These are phyloP conservation scores for Cercospora beticola DNA, from an alignment of 2,329 filamentous ascomycete species.

Conservation along the genomic window DNA sequence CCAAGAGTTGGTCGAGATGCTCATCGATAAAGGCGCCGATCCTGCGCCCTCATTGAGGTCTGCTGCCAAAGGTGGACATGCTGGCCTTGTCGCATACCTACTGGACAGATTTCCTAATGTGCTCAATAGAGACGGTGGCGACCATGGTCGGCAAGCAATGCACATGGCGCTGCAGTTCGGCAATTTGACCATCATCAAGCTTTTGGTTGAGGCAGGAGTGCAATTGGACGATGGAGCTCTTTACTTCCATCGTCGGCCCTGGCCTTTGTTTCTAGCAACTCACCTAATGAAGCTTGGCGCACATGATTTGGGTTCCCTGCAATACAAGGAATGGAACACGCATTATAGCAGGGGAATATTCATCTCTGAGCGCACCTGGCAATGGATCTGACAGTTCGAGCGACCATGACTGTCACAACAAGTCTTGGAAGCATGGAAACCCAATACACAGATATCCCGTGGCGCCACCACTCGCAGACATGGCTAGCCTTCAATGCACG, in stretches of 20 bases:
- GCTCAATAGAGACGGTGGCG: neutral
- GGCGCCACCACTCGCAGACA: neutral
- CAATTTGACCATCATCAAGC: neutral
- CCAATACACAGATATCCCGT: neutral
- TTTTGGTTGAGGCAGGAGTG: neutral
- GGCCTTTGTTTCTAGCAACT: too few species aligned
- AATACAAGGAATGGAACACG: too few species aligned
- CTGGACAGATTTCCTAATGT: neutral
- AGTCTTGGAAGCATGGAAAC: neutral
- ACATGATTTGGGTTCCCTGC: too few species aligned
- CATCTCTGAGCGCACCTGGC: neutral
- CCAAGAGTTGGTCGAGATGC: neutral
- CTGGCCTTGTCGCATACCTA: neutral
- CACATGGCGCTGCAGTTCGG: neutral
- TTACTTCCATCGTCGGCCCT: neutral
- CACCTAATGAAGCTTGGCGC: too few species aligned
- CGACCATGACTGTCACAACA: neutral
- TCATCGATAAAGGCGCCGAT: constrained; percentile 6
- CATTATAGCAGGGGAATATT: neutral
- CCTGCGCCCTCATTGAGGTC: neutral
- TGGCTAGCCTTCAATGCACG: neutral
- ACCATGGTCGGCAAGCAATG: neutral
- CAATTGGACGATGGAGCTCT: neutral
- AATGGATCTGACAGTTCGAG: too few species aligned
- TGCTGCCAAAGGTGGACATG: neutral